Conservation (phyloP, 2,329 filamentous ascomycete species). For the Colletotrichum sansevieriae region DNA sequence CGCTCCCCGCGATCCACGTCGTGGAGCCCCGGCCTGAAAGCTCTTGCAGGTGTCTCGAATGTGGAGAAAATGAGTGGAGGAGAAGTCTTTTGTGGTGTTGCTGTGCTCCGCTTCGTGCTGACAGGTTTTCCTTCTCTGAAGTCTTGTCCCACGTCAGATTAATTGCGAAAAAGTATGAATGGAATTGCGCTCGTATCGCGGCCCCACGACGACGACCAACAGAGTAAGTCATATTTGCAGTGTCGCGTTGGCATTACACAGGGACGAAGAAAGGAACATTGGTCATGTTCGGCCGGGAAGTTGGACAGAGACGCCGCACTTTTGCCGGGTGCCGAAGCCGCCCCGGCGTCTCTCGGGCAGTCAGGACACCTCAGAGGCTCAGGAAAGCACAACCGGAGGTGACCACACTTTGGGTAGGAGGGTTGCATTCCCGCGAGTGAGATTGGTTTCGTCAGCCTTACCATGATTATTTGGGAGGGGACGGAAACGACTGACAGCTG, state of each 20-base stretch:
- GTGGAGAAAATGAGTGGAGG: conserved; percentile 4
- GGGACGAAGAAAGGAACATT: too few relatives aligned
- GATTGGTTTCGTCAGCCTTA: conserved; percentile 36
- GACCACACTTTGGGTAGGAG: background rate
- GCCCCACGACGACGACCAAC: conserved; percentile 5
- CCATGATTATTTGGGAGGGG: background rate
- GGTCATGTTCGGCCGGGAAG: too few relatives aligned
- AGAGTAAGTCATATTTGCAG: background rate
- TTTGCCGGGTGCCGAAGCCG: too few relatives aligned
- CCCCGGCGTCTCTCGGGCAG: too few relatives aligned
- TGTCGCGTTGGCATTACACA: background rate
- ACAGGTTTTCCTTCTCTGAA: background rate
- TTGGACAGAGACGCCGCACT: too few relatives aligned
- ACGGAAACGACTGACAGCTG: background rate
- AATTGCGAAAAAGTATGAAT: conserved; percentile 16
- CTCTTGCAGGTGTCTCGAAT: conserved; percentile 7
- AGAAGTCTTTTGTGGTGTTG: background rate
- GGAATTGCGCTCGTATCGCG: conserved; percentile 16
- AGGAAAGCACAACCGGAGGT: too few relatives aligned
- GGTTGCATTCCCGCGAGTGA: conserved; percentile 20
- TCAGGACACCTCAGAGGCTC: background rate
- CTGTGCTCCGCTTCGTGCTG: background rate
- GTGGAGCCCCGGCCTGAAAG: background rate
- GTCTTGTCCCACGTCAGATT: conserved; percentile 33
- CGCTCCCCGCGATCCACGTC: background rate